Conservation (phyloP, 345 rosid species). For the Eucalyptus camaldulensis region DNA sequence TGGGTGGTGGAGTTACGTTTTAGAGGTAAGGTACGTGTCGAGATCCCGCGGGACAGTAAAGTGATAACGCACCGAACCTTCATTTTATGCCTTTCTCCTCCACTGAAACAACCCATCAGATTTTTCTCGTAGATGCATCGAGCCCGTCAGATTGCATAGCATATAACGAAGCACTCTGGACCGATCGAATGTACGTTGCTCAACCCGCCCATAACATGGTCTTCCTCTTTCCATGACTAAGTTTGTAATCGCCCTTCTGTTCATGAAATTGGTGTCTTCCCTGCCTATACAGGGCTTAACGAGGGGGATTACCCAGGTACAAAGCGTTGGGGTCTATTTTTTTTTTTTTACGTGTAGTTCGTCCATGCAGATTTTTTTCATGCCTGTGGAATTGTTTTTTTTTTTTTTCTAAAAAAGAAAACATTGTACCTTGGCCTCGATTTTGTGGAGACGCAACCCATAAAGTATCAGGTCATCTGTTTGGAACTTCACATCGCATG, state of each 20-base stretch:
- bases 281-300: not conserved
- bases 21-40: not conserved
- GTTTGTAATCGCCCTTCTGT: not conserved
- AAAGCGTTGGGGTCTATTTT: not conserved
- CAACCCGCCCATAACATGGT: not conserved
- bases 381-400: not conserved
- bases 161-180: not conserved
- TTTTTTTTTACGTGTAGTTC: not conserved
- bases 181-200: not conserved
- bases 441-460: not conserved
- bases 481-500: not conserved
- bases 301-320: not conserved
- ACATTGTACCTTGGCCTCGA: not conserved
- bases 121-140: fast-evolving
- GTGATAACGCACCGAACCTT: not conserved
- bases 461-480: too few species aligned
- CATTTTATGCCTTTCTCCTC: not conserved
- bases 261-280: not conserved
- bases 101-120: not conserved
- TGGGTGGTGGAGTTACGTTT: not conserved
- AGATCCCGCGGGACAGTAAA: not conserved
- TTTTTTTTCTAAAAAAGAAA: not conserved
- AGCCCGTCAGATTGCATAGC: not conserved
- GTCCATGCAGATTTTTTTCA: not conserved
- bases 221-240: not conserved